These are phyloP conservation scores for Cryphonectria japonica DNA, from an alignment of 2,329 filamentous ascomycete genomes.

Conservation along the genomic window DNA sequence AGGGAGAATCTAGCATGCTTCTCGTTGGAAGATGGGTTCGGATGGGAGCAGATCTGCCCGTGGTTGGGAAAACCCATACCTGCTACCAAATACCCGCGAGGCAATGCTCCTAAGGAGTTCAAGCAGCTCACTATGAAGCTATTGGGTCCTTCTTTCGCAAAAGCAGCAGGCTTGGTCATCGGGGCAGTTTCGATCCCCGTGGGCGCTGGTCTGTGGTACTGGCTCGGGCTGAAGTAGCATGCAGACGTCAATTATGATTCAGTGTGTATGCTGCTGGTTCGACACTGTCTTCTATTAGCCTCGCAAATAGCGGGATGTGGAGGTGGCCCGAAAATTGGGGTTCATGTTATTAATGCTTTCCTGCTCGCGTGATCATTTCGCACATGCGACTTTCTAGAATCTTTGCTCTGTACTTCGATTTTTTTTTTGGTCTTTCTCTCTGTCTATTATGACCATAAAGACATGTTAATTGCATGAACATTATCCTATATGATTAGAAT, in stretches of 20 bases:
- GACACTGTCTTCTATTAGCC: background rate
- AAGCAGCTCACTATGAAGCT: slow-evolving; percentile 22
- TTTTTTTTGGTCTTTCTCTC: no score
- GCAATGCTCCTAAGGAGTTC: slow-evolving; percentile 38
- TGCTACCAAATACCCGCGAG: slow-evolving; percentile 36
- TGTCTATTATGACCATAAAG: background rate
- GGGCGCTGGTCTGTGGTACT: background rate
- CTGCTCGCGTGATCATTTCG: background rate
- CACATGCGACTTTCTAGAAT: background rate
- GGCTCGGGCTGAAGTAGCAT: background rate
- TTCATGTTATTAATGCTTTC: background rate
- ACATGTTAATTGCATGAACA: no score
- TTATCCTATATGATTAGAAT: background rate
- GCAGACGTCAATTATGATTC: background rate
- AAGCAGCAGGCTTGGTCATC: background rate
- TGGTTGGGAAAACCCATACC: slow-evolving; percentile 39
- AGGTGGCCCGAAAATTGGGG: slow-evolving; percentile 7
- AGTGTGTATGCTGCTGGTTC: background rate
- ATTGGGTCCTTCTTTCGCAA: slow-evolving; percentile 9
- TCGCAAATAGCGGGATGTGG: background rate
- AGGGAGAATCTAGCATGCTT: slow-evolving; percentile 32
- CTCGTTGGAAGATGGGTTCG: slow-evolving; percentile 42
- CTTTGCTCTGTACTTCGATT: background rate
- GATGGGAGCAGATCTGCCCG: slow-evolving; percentile 43
- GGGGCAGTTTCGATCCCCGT: background rate